phyloP scores from a whole-genome alignment of 1,139 yeast genomes.

The Yamadazyma sp. region DNA sequence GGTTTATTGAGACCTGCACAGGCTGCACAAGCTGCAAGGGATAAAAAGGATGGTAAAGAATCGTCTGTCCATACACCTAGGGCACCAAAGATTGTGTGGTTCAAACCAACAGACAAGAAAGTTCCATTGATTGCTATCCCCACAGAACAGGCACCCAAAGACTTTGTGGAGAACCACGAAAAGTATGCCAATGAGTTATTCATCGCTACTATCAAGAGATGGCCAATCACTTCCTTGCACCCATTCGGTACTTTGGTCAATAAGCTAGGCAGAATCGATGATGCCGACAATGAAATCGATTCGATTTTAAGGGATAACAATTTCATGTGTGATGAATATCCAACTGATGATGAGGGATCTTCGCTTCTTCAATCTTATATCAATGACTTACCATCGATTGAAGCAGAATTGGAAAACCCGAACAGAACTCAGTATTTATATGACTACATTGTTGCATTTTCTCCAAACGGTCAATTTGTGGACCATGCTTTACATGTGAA shows the following conservation, averaged over 20 bases:
- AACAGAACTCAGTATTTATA: slow-evolving; percentile 58
- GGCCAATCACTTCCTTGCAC: slow-evolving; percentile 98
- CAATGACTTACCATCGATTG: slow-evolving; percentile 39
- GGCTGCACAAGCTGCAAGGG: slow-evolving; percentile 83
- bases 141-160: slow-evolving; percentile 95
- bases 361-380: slow-evolving; percentile 14
- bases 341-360: slow-evolving; percentile 40
- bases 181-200: slow-evolving; percentile 77
- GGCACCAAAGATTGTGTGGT: slow-evolving; percentile 96
- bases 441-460: slow-evolving; percentile 67
- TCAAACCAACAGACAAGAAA: slow-evolving; percentile 95
- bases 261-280: slow-evolving; percentile 80
- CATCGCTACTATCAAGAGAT: slow-evolving; percentile 93
- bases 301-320: slow-evolving; percentile 91
- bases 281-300: slow-evolving; percentile 77
- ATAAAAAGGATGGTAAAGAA: slow-evolving; percentile 56
- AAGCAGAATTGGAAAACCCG: slow-evolving; percentile 32
- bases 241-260: slow-evolving; percentile 95
- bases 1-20: slow-evolving; percentile 95
- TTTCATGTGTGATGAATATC: slow-evolving; percentile 84
- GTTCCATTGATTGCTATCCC: slow-evolving; percentile 98
- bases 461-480: slow-evolving; percentile 58
- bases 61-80: slow-evolving; percentile 49
- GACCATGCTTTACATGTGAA: slow-evolving; percentile 84
- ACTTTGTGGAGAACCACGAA: slow-evolving; percentile 90